Evolutionary conservation across 2,329 filamentous ascomycete species (phyloP).

Genomic region (Penicillium occitanis): DNA sequence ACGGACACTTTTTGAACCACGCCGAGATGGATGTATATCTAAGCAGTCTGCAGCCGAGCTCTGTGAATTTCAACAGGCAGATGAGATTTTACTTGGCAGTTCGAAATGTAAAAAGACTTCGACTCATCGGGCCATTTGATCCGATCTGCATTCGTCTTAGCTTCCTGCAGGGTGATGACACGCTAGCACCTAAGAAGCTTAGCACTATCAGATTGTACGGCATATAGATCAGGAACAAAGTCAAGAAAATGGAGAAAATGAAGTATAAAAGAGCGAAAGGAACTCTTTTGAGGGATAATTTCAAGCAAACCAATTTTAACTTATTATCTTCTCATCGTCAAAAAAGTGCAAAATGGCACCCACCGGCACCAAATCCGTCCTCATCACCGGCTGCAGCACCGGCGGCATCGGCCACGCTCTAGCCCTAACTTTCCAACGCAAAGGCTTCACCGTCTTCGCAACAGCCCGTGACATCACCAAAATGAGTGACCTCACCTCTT

Average conservation of each 20-base stretch:
- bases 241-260: neutral
- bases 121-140: neutral
- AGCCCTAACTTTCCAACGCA: slow-evolving; percentile 14
- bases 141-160: neutral
- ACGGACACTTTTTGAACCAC: neutral
- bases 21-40: neutral
- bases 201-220: neutral
- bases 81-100: neutral
- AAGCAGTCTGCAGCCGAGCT: neutral
- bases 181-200: neutral
- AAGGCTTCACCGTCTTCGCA: neutral
- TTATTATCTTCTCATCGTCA: neutral
- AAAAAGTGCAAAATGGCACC: neutral
- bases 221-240: neutral
- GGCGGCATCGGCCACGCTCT: slow-evolving; percentile 9
- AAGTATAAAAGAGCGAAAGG: neutral
- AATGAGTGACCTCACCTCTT: neutral
- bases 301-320: neutral
- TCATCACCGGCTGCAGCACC: slow-evolving; percentile 10
- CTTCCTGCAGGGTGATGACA: neutral
- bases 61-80: neutral
- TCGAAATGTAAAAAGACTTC: neutral
- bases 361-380: neutral
- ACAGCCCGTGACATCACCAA: neutral
- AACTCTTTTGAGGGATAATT: neutral